These are phyloP conservation scores for Cryphonectria carpinicola DNA, from an alignment of 2,329 filamentous ascomycete species.

Conservation along the genomic window DNA sequence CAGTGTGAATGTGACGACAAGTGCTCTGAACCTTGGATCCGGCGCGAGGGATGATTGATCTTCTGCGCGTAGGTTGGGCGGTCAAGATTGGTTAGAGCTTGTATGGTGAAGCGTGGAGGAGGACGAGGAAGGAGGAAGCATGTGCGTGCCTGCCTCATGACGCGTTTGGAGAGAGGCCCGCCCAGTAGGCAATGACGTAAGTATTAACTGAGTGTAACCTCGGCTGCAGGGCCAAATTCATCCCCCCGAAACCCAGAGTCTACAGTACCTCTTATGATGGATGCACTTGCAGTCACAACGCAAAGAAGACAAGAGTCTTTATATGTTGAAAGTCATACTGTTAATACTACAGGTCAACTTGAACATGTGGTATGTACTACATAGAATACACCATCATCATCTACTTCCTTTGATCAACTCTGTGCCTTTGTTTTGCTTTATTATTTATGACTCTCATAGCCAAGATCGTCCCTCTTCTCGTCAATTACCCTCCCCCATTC, in stretches of 20 bases:
- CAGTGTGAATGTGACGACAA: neutral
- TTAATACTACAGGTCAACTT: too few species aligned
- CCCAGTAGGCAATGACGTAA: slow-evolving; percentile 5
- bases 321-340: too few species aligned
- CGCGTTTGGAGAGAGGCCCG: neutral
- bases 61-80: neutral
- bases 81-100: neutral
- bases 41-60: neutral
- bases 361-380: too few species aligned
- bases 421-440: neutral
- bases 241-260: neutral
- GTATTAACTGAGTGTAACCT: neutral
- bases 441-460: slow-evolving; percentile 3
- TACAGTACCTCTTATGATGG: too few species aligned
- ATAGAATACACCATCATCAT: neutral
- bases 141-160: neutral
- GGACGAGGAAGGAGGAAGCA: neutral
- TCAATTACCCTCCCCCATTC: slow-evolving; percentile 76
- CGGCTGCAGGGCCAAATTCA: neutral
- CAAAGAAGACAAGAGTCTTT: too few species aligned
- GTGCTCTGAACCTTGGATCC: neutral
- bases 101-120: neutral
- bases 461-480: slow-evolving; percentile 54
- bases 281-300: too few species aligned
- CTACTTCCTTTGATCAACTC: neutral